A percentile compares a stretch with the other conserved stretches of the same genome.
These are phyloP conservation scores for Phragmites australis DNA, from an alignment of 176 grass and related monocot genomes.

Conservation along the genomic window DNA sequence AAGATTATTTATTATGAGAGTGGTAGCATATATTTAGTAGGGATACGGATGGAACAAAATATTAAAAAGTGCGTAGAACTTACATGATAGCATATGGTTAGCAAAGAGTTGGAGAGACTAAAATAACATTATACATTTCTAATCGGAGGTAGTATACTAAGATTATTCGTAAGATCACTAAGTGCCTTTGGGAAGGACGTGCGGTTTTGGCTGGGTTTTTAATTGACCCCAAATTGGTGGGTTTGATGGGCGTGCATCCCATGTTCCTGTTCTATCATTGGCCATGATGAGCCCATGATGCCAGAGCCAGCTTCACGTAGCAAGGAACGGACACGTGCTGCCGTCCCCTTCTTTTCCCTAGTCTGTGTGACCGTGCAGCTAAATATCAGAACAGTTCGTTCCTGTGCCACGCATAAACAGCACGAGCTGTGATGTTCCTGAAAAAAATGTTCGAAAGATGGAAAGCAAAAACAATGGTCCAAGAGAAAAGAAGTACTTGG, in stretches of 20 bases:
- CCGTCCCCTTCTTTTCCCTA: neutral
- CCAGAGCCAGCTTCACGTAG: neutral
- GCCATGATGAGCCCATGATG: neutral
- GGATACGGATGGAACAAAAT: too few relatives aligned
- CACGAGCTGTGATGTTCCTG: too few relatives aligned
- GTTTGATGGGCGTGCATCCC: constrained; percentile 12
- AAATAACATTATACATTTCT: too few relatives aligned
- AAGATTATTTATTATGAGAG: too few relatives aligned
- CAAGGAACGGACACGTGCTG: neutral
- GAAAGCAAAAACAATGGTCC: neutral
- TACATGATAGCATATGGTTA: too few relatives aligned
- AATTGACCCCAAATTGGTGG: neutral
- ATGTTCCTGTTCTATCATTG: neutral
- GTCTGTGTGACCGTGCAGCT: neutral
- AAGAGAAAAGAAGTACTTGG: neutral
- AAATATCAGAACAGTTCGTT: neutral
- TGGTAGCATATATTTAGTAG: too few relatives aligned
- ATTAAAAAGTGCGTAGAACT: too few relatives aligned
- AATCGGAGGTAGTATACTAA: too few relatives aligned
- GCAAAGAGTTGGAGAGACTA: too few relatives aligned
- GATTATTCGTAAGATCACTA: too few relatives aligned
- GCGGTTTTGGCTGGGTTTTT: neutral
- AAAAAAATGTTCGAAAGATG: neutral
- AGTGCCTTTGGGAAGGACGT: too few relatives aligned
- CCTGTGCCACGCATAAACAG: neutral